Evolutionary conservation across 192 early-diverging fungal genomes (phyloP).

Genomic region (Mortierella alpina): DNA sequence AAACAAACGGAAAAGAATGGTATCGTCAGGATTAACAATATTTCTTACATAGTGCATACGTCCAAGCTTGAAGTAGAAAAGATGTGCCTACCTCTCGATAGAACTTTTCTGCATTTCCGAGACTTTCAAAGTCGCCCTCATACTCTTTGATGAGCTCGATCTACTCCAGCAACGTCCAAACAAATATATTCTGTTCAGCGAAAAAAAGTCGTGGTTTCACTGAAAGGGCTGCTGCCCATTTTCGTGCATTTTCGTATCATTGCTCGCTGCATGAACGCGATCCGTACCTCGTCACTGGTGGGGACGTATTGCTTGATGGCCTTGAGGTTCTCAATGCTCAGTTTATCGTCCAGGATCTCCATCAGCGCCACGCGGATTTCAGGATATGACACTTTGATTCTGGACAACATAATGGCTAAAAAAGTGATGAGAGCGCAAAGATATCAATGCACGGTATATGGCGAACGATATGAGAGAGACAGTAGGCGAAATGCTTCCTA

Average conservation of each 20-base stretch:
- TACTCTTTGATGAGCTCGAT: conserved; percentile 64
- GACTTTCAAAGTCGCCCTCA: conserved; percentile 55
- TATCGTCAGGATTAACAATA: too few relatives aligned
- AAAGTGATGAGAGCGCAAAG: background rate
- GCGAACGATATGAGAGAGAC: background rate
- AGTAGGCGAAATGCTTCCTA: background rate
- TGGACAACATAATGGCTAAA: conserved; percentile 65
- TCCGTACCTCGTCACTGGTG: conserved; percentile 59
- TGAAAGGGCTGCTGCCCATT: too few relatives aligned
- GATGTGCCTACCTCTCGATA: conserved; percentile 51
- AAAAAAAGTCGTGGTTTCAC: too few relatives aligned
- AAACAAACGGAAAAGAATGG: conserved; percentile 6
- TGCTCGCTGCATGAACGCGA: background rate
- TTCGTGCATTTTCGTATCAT: background rate
- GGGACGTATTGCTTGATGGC: conserved; percentile 67
- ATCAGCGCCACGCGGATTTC: conserved; percentile 66
- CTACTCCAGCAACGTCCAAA: conserved; percentile 2
- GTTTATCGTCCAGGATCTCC: conserved; percentile 63
- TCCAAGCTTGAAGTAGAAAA: background rate
- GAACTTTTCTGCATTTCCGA: conserved; percentile 69
- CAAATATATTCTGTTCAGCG: background rate
- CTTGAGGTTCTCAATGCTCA: conserved; percentile 64
- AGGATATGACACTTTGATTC: conserved; percentile 61
- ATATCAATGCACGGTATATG: background rate
- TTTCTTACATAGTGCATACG: too few relatives aligned